Evolutionary conservation across 805 yeast genomes (phyloP), one percentile per base, ranked within the genome.

Genomic region (Candida tallmaniae): DNA sequence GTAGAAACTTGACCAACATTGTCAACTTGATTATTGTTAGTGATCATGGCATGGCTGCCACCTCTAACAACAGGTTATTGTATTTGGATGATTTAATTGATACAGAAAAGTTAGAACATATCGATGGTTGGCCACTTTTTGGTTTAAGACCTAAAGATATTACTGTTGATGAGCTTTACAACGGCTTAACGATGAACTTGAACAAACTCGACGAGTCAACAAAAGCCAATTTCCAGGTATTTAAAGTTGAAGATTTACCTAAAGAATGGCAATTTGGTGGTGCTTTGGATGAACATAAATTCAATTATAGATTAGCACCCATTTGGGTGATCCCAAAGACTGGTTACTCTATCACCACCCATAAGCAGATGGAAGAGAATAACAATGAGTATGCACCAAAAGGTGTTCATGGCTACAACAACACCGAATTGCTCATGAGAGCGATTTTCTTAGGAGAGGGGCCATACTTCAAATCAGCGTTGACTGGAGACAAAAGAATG

Each of bases 11-110:
- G 39, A 59, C 71, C 0, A 68, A 77, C 15, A 68, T 86, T 27
- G 83, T 83, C 13, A 89, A 90, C 52, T 58, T 89, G 14, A 59
- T 90, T 0, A 62, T 89, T 27, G 83, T 89, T 3, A 84, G 95
- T 29, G 96, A 89, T 55, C 96, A 88, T 54, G 96, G 96, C 8
- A 88, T 87, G 95, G 81, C 94, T 0, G 90, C 95, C 5, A 83
- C 95, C 1, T 72, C 85, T 1, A 73, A 78, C 42, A 74, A 78
- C 9, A 62, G 95, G 40, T 54, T 85, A 8, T 60, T 88, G 2
- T 76, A 76, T 41, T 56, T 89, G 40, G 96, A 87, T 53, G 93
- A 87, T 43, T 41, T 85, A 12, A 58, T 86, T 8, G 78, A 77
- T 47, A 40, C 72, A 40, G 48, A 54, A 2, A 64, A 68, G 38